Evolutionary conservation across 2,329 filamentous ascomycete genomes (phyloP).

Genomic region (Curvularia sp.): DNA sequence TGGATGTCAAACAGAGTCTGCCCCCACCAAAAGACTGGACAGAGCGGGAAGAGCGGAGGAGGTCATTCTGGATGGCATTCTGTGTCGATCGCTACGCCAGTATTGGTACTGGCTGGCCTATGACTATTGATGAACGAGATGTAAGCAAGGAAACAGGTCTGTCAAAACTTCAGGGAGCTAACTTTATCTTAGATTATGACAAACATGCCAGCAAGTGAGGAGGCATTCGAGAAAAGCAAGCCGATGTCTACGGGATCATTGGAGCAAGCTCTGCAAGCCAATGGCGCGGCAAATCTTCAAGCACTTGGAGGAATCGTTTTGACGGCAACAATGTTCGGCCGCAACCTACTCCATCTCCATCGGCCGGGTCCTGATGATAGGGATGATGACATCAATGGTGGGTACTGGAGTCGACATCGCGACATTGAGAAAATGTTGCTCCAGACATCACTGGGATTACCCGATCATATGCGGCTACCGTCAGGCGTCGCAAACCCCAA

Average conservation of each 20-base stretch:
- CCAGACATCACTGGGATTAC: conserved; percentile 85
- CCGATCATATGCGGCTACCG: conserved; percentile 79
- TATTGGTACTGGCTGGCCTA: conserved; percentile 96
- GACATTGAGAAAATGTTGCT: conserved; percentile 88
- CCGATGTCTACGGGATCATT: conserved; percentile 76
- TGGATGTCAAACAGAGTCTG: conserved; percentile 93
- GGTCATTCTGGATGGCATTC: conserved; percentile 96
- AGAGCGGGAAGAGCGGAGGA: conserved; percentile 85
- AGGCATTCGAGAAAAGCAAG: conserved; percentile 81
- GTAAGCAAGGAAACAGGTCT: conserved; percentile 52
- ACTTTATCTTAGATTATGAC: conserved; percentile 69
- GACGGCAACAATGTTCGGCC: conserved; percentile 88
- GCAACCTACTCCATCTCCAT: conserved; percentile 89
- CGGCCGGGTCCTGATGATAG: conserved; percentile 81
- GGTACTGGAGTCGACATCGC: conserved; percentile 94
- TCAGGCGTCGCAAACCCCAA: conserved; percentile 78
- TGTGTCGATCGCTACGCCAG: conserved; percentile 90
- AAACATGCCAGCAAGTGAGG: conserved; percentile 82
- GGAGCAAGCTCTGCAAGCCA: conserved; percentile 71
- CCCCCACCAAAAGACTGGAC: conserved; percentile 90
- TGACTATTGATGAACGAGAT: conserved; percentile 90
- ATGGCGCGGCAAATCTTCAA: conserved; percentile 77
- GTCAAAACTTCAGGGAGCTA: conserved; percentile 7
- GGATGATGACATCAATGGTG: conserved; percentile 87
- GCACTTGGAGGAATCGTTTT: conserved; percentile 81